Evolutionary conservation across 805 yeast species (phyloP), one percentile per base, ranked within the genome.

Genomic region (Komagataella ulmi): DNA sequence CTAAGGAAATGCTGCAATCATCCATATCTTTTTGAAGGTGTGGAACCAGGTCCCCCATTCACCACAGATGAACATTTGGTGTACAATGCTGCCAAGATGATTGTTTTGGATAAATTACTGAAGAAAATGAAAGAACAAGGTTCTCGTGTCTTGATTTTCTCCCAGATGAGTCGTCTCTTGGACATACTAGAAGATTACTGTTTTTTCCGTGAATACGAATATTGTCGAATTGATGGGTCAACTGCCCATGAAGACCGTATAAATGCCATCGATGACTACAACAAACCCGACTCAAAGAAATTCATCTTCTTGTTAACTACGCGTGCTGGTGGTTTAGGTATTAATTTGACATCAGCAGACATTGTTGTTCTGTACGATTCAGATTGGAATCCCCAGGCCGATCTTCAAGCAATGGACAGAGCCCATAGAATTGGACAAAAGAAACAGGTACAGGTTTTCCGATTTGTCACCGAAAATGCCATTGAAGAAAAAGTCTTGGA

Each of bases 1-100:
- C 70, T 85, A 59, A 75, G 93, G 62, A 85, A 85, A 64, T 85
- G 93, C 64, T 85, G 91, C 45, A 91, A 93, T 64, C 99, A 93
- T 67, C 98, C 98, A 0, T 91, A 93, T 65, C 70, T 91, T 51
- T 93, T 93, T 61, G 98, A 91, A 64, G 98, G 99, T n/a, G 99
- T 98, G 1, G 95, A 85, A 61, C 93, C 93, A 0, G 95, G 95
- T 10, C 95, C 95, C 17, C 95, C 95, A 19, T 85, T 72, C 59
- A 85, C 93, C 7, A 85, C 91, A 0, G 95, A 85, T 64, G 93
- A 85, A 62, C 95, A 85, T 67, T 71, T 85, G 62, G 81, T 85
- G 40, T 83, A 65, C 64, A 85, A 85, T 62, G 74, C 89, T 3
- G 83, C 81, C 52, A 85, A 85, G 61, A 74, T 85, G 75, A 73